Base-by-base conservation (phyloP, 1,139 yeast species). In the Scheffersomyces cryptocercus region DNA sequence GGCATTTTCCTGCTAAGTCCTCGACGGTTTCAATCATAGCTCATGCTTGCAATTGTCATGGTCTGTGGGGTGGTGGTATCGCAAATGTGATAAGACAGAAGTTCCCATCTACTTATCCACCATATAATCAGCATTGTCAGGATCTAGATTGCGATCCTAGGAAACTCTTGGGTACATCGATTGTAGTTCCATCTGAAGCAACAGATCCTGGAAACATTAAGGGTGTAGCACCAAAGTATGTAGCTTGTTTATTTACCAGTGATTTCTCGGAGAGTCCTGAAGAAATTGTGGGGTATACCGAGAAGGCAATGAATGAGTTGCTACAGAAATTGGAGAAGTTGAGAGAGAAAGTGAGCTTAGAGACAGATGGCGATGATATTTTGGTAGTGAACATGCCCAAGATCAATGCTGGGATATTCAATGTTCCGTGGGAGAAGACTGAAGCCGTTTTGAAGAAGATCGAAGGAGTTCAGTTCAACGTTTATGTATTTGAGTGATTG, bases 11-110 rank as follows among this genome's bases (percentile, higher is more conserved):
- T 1, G 34, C 47, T 5, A 46, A 45, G 7, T 44, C 52, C n/a
- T 43, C 43, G 3, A 58, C 63, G 0, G 66, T 67, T 6, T 49
- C 77, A 0, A 62, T 84, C 3, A 63, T 81, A 9, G 85, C 84
- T 1, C 96, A 88, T 59, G 84, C 96, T 0, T 88, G 96, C 58
- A 88, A 88, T 56, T 83, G 90, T 42, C 70, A 74, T 29, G 96
- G 96, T 0, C 59, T 75, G 0, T 88, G 96, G 96, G 95, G 95
- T 3, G 93, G 88, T 0, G 96, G 96, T 0, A 79, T 88, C 2
- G 93, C 91, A 0, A 69, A 69, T 2, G 69, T 62, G 7, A 81
- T 86, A 58, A 69, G 70, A 30, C 50, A 53, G 28, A 59, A 68
- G 42, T 85, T 70, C 56, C 88, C 88, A 2, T 55, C 66, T 43